phyloP scores from a whole-genome alignment of 306 rosid species.

The Pyrus communis region DNA sequence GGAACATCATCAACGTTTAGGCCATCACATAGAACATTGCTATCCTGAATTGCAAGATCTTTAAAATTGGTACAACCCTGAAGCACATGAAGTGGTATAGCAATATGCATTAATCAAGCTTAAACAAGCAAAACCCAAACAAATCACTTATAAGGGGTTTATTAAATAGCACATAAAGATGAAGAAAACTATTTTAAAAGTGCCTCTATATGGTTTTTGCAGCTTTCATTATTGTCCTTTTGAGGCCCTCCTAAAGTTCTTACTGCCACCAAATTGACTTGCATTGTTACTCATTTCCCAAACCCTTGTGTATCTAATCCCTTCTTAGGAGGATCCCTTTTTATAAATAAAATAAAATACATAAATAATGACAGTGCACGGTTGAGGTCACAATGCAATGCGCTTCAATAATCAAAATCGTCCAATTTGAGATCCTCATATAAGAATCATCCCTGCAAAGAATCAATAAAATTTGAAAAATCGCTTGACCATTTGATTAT shows the following conservation, averaged over 20 bases:
- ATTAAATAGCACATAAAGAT: neutral
- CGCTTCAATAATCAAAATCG: neutral
- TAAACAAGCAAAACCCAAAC: neutral
- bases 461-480: neutral
- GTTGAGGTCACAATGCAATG: neutral
- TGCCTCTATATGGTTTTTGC: neutral
- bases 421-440: neutral
- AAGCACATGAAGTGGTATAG: neutral
- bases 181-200: neutral
- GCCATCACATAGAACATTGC: constrained; percentile 39
- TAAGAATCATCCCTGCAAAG: neutral
- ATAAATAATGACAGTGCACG: neutral
- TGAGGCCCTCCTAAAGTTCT: neutral
- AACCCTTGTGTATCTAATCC: neutral
- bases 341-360: neutral
- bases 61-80: constrained; percentile 43
- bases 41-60: constrained; percentile 38
- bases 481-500: neutral
- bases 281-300: neutral
- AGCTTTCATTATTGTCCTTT: neutral
- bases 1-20: constrained; percentile 40
- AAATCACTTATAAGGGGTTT: neutral
- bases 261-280: neutral
- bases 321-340: neutral
- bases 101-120: neutral